phyloP scores from a whole-genome alignment of 495 filamentous ascomycete genomes.

The Penicillium turbatum region DNA sequence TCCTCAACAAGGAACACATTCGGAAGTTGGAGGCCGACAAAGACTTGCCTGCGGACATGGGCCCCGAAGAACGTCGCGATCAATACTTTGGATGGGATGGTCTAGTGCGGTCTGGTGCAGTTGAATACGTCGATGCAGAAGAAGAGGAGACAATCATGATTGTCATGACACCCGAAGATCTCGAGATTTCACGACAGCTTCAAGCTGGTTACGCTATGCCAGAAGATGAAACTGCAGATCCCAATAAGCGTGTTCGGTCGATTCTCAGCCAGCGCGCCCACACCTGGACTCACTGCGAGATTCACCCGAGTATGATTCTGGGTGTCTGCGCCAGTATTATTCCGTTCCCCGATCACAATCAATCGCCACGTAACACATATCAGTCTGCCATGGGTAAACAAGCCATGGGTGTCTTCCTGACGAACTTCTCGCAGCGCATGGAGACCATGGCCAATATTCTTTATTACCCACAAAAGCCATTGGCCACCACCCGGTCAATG shows the following conservation, averaged over 20 bases:
- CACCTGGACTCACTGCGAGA: slow-evolving; percentile 96
- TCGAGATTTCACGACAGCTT: slow-evolving; percentile 65
- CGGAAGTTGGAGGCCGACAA: slow-evolving; percentile 64
- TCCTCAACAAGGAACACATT: slow-evolving; percentile 78
- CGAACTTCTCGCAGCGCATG: slow-evolving; percentile 93
- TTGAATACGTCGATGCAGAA: slow-evolving; percentile 96
- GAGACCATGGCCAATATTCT: slow-evolving; percentile 99
- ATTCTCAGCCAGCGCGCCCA: slow-evolving; percentile 76
- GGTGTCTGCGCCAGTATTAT: slow-evolving; percentile 99
- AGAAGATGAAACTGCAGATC: slow-evolving; percentile 54
- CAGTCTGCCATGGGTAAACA: slow-evolving; percentile 99
- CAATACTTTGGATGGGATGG: slow-evolving; percentile 83
- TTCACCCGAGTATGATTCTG: slow-evolving; percentile 98
- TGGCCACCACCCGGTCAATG: slow-evolving; percentile 96
- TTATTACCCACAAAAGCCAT: slow-evolving; percentile 96
- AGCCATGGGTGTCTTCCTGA: slow-evolving; percentile 98
- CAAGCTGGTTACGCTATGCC: slow-evolving; percentile 60
- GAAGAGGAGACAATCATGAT: slow-evolving; percentile 99
- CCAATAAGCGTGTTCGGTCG: slow-evolving; percentile 80
- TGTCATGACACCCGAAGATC: slow-evolving; percentile 93
- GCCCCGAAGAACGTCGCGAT: slow-evolving; percentile 53
- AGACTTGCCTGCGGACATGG: slow-evolving; percentile 52
- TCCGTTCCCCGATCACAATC: slow-evolving; percentile 98
- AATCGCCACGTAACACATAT: slow-evolving; percentile 97
- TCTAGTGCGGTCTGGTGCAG: slow-evolving; percentile 70